Conservation (phyloP, 164 flowering plant species). For the Houttuynia cordata region DNA sequence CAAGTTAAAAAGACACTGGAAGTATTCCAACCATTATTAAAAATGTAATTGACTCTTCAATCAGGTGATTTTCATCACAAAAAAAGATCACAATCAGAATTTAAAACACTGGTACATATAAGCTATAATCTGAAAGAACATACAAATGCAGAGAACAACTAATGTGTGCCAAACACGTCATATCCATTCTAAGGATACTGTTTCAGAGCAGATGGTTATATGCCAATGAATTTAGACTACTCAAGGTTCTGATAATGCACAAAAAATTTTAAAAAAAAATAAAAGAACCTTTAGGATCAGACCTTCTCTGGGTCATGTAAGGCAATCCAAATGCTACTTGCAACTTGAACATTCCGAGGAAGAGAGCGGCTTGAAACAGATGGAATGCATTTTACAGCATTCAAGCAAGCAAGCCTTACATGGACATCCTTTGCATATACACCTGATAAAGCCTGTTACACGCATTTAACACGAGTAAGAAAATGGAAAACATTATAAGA, state of each 20-base stretch:
- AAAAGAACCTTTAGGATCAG: neutral
- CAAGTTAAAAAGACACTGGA: too few relatives aligned
- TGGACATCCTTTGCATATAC: conserved; percentile 85
- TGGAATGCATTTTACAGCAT: conserved; percentile 91
- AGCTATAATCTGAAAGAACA: too few relatives aligned
- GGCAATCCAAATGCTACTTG: conserved; percentile 94
- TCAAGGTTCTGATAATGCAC: neutral
- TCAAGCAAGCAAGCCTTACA: conserved; percentile 93
- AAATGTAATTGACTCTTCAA: too few relatives aligned
- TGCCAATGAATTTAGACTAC: too few relatives aligned
- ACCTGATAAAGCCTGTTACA: conserved; percentile 69
- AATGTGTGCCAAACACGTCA: too few relatives aligned
- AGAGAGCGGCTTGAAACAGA: conserved; percentile 64
- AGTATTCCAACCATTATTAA: too few relatives aligned
- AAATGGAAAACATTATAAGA: neutral
- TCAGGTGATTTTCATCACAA: too few relatives aligned
- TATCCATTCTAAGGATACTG: too few relatives aligned
- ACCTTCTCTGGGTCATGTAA: conserved; percentile 96
- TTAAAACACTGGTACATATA: too few relatives aligned
- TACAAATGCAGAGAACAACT: too few relatives aligned
- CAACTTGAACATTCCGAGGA: conserved; percentile 66
- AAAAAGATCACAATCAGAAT: too few relatives aligned
- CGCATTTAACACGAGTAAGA: neutral
- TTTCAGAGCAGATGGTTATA: too few relatives aligned
- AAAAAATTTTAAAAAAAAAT: neutral